Evolutionary conservation across 2,329 filamentous ascomycete genomes (phyloP), one percentile per base, ranked within the genome.

Genomic region (Exophiala bonariae): DNA sequence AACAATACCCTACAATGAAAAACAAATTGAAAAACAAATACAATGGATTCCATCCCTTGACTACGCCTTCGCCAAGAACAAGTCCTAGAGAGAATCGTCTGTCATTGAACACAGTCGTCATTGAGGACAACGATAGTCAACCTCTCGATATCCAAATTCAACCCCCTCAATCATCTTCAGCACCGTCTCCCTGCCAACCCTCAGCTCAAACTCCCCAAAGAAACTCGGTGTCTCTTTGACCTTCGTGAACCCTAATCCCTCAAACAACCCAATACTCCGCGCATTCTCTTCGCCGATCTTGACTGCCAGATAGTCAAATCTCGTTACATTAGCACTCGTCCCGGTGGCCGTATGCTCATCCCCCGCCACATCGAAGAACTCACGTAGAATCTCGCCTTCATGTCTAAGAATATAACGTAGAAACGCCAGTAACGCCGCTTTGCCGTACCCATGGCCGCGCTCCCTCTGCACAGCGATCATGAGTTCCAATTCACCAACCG

Each of bases 401-500:
- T 86, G 73, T 1, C 63, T 63, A 3, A 73, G 56, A 4, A 96
- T 73, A 61, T 90, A 97, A 36, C 73, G 66, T 40, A 96, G 61
- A 46, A 97, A 86, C 0, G 81, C 70, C 2, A 81, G 63, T 1
- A 96, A 73, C 0, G 86, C 80, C 0, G 80, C 78, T 4, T 75
- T 72, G 0, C 89, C 90, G 5, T 82, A 71, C 0, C 89, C 89
- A 6, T 73, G 71, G 0, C 85, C 73, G 18, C 84, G 81, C 22
- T 81, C 69, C 0, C 65, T 61, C 3, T 68, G 68, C 2, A 73
- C 70, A 0, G 89, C 89, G 52, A 96, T 83, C 90, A 96, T 95
- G 54, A 96, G 79, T 66, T 95, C 89, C 5, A 96, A 68, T 62
- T 95, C 90, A 18, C 87, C 90, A 3, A 85, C 66, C 8, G 75